These are phyloP conservation scores for Tolypocladium cylindrosporum DNA, from an alignment of 2,329 filamentous ascomycete genomes.

Conservation along the genomic window DNA sequence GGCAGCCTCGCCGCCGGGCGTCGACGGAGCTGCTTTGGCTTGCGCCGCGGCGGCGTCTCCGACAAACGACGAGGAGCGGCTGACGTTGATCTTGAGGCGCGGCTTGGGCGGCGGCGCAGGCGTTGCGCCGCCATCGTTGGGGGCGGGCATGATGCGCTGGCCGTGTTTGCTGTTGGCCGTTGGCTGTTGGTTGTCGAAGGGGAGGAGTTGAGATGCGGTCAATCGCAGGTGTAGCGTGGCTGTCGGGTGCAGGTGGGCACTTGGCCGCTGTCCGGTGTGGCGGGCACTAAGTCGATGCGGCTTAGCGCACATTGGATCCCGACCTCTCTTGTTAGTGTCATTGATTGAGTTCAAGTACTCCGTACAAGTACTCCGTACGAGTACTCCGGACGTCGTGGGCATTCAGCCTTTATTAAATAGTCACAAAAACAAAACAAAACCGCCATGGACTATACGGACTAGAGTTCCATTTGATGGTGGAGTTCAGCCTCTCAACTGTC, in stretches of 20 bases:
- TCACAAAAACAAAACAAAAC: too few relatives aligned
- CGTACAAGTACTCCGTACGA: too few relatives aligned
- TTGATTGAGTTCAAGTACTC: neutral
- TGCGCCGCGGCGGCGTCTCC: conserved; percentile 13
- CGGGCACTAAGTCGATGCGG: neutral
- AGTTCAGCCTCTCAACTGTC: too few relatives aligned
- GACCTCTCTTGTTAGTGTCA: too few relatives aligned
- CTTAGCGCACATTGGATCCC: neutral
- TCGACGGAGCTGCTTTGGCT: conserved; percentile 7
- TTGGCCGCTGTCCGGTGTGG: neutral
- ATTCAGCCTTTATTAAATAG: too few relatives aligned
- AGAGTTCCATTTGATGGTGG: neutral
- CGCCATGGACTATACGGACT: too few relatives aligned
- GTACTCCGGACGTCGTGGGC: too few relatives aligned
- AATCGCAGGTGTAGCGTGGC: neutral
- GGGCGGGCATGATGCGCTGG: conserved; percentile 17
- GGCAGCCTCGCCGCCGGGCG: conserved; percentile 18
- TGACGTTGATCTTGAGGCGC: conserved; percentile 29
- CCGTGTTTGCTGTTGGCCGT: neutral
- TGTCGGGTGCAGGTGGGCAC: too few relatives aligned
- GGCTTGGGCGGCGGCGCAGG: conserved; percentile 22
- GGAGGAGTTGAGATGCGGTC: neutral
- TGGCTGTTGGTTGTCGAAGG: neutral
- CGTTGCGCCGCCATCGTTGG: conserved; percentile 11
- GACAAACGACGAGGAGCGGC: conserved; percentile 23